A percentile compares a stretch with the other conserved stretches of the same genome.
These are phyloP conservation scores for Petrea volubilis DNA, from an alignment of 257 asterid genomes.

Conservation along the genomic window DNA sequence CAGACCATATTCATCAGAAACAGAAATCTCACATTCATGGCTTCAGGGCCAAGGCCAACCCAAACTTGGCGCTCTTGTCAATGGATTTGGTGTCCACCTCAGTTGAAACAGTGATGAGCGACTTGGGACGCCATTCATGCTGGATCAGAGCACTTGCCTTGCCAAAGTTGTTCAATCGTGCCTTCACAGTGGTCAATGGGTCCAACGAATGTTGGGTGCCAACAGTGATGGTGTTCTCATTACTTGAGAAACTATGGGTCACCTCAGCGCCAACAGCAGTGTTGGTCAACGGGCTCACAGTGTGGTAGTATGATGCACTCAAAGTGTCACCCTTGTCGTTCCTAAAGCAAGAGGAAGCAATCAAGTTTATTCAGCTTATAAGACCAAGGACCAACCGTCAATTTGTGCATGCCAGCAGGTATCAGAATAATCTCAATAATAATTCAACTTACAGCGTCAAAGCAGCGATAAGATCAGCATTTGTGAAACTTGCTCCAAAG, in stretches of 20 bases:
- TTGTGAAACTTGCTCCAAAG: constrained; percentile 48
- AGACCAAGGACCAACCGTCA: not conserved
- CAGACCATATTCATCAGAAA: not conserved
- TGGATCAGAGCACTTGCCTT: constrained; percentile 50
- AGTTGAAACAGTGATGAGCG: constrained; percentile 47
- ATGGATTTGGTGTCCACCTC: constrained; percentile 56
- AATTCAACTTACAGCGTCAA: constrained; percentile 34
- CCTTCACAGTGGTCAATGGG: constrained; percentile 50
- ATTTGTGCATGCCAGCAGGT: not conserved
- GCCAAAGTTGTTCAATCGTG: constrained; percentile 48
- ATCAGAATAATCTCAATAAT: not conserved
- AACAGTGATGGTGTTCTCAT: constrained; percentile 45
- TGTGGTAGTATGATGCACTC: constrained; percentile 51
- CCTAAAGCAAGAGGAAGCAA: constrained; percentile 27
- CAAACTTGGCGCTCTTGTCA: constrained; percentile 52
- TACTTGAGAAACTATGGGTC: constrained; percentile 49
- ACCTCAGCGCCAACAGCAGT: constrained; percentile 57
- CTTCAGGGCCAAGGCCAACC: constrained; percentile 52
- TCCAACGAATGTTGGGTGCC: constrained; percentile 52
- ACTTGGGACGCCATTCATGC: constrained; percentile 61
- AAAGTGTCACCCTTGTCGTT: constrained; percentile 47
- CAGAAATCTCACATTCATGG: constrained; percentile 30
- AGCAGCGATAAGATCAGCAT: constrained; percentile 45
- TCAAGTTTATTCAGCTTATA: not conserved
- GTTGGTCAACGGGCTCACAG: constrained; percentile 42